Evolutionary conservation across 495 filamentous ascomycete genomes (phyloP), one percentile per base, ranked within the genome.

Genomic region (Penicillium argentinense): DNA sequence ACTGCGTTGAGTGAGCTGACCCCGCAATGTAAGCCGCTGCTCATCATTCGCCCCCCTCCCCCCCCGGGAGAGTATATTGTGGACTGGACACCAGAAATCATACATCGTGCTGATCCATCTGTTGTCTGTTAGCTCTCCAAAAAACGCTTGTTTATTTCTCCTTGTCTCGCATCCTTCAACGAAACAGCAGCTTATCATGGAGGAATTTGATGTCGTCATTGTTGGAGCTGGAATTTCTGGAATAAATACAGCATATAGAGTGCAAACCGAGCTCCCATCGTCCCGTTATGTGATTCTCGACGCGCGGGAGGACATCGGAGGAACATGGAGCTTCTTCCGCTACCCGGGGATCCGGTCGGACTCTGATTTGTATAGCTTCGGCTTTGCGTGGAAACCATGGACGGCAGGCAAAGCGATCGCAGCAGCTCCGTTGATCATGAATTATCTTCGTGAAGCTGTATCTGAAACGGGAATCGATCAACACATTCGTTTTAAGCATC

Each of bases 341-440:
- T 86, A 83, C 39, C 81, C 82, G 11, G 81, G 82, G 3, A 66
- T 79, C 26, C 73, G 80, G 39, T 77, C 76, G 22, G 81, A 84
- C 67, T 78, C 75, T 7, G 72, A 80, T 52, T 62, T 85, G 18
- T 71, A 73, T 44, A 72, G 78, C 13, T 85, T 82, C 42, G 79
- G 79, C 38, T 80, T 84, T 46, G 52, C 73, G 16, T 86, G 81
- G 80, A 57, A 72, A 12, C 78, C 79, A 5, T 87, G 83, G 82
- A 67, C 67, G 0, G 61, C 71, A 22, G 45, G 58, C 1, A 69
- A 68, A 8, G 67, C 73, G 14, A 82, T 88, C 44, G 82, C 76
- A 2, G 55, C 73, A 13, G 85, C 70, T 0, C 49, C 51, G 0
- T 60, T 60, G 5, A 85, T 88, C 54, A 52, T 56, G 36, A 54